Percentiles rank a stretch among this genome's conserved stretches.
These are phyloP conservation scores for Biscogniauxia sp. DNA, from an alignment of 2,329 filamentous ascomycete species.

Conservation along the genomic window DNA sequence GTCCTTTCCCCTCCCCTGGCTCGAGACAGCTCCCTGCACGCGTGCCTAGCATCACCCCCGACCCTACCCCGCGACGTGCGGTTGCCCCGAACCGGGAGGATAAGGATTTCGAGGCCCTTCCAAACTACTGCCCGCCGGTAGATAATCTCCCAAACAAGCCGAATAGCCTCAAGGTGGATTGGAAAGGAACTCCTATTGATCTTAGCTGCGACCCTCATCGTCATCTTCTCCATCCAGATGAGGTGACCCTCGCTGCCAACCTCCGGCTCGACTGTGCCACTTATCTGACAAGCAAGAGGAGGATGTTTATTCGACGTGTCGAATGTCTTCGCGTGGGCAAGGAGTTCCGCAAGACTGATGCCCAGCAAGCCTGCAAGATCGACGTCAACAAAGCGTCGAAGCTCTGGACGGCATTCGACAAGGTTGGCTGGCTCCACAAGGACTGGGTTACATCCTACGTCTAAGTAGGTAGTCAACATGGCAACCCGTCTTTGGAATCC, in stretches of 20 bases:
- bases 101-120: conserved; percentile 71
- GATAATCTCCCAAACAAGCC: conserved; percentile 62
- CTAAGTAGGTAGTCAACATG: conserved; percentile 19
- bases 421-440: conserved; percentile 75
- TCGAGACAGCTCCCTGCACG: conserved; percentile 30
- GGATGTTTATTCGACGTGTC: conserved; percentile 79
- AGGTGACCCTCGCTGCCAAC: conserved; percentile 72
- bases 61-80: conserved; percentile 47
- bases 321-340: conserved; percentile 67
- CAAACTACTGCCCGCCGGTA: conserved; percentile 70
- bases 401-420: conserved; percentile 85
- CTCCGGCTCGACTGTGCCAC: conserved; percentile 82
- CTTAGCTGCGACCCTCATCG: conserved; percentile 70
- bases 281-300: conserved; percentile 89
- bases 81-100: conserved; percentile 73
- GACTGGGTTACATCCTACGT: conserved; percentile 41
- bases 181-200: conserved; percentile 79
- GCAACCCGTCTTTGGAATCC: conserved; percentile 5
- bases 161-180: conserved; percentile 78
- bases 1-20: conserved; percentile 23
- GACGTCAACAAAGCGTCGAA: conserved; percentile 97
- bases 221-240: conserved; percentile 72
- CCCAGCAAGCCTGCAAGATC: conserved; percentile 95
- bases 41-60: conserved; percentile 44
- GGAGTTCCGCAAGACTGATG: conserved; percentile 92